A percentile compares a stretch with the other conserved stretches of the same genome.
Conservation (phyloP, 2,329 filamentous ascomycete genomes). For the Fusarium phyllophilum region DNA sequence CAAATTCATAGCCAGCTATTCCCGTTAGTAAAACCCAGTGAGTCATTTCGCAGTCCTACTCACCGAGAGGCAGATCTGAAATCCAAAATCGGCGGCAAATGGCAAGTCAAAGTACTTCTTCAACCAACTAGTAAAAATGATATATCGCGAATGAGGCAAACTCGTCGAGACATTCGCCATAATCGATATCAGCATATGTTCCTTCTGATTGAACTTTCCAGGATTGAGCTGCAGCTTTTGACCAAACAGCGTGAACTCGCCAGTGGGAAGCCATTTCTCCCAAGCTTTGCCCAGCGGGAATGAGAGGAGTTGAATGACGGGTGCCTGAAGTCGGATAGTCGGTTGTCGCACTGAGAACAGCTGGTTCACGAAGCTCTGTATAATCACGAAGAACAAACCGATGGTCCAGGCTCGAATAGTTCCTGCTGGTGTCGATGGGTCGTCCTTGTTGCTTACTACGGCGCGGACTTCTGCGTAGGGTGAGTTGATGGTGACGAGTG, state of each 20-base stretch:
- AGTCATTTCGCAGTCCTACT: rapidly evolving
- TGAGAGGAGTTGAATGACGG: constrained; percentile 64
- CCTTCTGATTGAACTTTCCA: constrained; percentile 66
- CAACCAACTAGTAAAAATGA: constrained; percentile 38
- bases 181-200: constrained; percentile 69
- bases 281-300: constrained; percentile 58
- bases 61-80: constrained; percentile 50
- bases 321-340: constrained; percentile 58
- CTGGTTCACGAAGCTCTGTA: constrained; percentile 62
- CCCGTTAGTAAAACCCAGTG: rapidly evolving
- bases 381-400: constrained; percentile 57
- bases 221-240: constrained; percentile 60
- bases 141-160: constrained; percentile 36
- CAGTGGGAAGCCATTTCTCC: constrained; percentile 56
- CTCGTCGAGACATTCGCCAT: constrained; percentile 50
- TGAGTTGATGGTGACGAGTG: constrained; percentile 63
- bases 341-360: constrained; percentile 66
- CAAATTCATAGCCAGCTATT: constrained; percentile 45
- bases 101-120: constrained; percentile 39
- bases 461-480: constrained; percentile 66
- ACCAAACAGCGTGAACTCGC: constrained; percentile 56
- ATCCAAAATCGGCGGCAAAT: constrained; percentile 35
- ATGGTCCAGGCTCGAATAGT: constrained; percentile 64
- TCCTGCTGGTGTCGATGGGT: constrained; percentile 59
- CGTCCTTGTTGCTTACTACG: constrained; percentile 65